These are phyloP conservation scores for Monosporascus sp. DNA, from an alignment of 2,329 filamentous ascomycete species.

Conservation along the genomic window DNA sequence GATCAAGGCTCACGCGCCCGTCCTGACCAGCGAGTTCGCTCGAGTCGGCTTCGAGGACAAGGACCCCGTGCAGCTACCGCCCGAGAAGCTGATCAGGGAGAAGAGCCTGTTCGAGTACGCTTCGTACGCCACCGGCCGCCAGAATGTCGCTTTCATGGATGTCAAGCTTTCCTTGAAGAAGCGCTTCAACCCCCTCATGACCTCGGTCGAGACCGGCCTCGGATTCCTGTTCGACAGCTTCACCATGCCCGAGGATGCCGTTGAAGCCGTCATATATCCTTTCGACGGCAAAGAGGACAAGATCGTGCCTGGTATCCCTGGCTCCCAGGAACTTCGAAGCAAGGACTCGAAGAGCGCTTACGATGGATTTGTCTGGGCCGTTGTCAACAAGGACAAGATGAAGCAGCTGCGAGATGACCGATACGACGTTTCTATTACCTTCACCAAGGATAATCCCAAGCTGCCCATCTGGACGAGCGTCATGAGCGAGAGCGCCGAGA, in stretches of 20 bases:
- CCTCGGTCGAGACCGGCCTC: slow-evolving; percentile 57
- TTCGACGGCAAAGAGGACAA: slow-evolving; percentile 89
- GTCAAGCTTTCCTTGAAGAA: slow-evolving; percentile 76
- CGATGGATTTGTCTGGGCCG: slow-evolving; percentile 88
- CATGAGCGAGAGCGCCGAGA: slow-evolving; percentile 95
- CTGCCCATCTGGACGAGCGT: slow-evolving; percentile 85
- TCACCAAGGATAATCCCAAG: slow-evolving; percentile 88
- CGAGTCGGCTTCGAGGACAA: slow-evolving; percentile 72
- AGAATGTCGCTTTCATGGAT: slow-evolving; percentile 89
- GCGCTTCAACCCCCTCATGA: slow-evolving; percentile 73
- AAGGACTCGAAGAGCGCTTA: slow-evolving; percentile 63
- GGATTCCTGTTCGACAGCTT: slow-evolving; percentile 78
- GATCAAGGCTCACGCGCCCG: slow-evolving; percentile 67
- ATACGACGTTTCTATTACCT: slow-evolving; percentile 89
- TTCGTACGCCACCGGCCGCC: slow-evolving; percentile 83
- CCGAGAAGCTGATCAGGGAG: slow-evolving; percentile 68
- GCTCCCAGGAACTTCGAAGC: slow-evolving; percentile 49
- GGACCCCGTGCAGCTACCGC: slow-evolving; percentile 40
- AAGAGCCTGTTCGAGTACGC: slow-evolving; percentile 82
- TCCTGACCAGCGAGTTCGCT: slow-evolving; percentile 77
- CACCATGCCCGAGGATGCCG: slow-evolving; percentile 60
- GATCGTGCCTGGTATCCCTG: slow-evolving; percentile 62
- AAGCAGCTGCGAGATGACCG: slow-evolving; percentile 82
- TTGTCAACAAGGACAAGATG: slow-evolving; percentile 96
- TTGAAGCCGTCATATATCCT: slow-evolving; percentile 75